Conservation (phyloP, 75 land plant species). For the Cryptomeria japonica region DNA sequence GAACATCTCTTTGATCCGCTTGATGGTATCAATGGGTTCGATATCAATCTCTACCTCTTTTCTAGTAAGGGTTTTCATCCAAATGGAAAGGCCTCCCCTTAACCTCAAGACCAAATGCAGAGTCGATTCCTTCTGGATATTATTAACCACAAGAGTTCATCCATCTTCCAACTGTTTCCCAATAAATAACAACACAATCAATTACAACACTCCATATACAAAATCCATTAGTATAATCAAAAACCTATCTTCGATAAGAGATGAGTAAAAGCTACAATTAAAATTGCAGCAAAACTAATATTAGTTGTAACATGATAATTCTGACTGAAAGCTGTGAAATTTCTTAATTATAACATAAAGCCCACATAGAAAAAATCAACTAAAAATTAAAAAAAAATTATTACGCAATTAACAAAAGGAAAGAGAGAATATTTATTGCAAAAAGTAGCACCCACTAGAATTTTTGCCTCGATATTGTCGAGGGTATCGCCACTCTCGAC, state of each 20-base stretch:
- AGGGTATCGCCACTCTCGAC: conserved; percentile 18
- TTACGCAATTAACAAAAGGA: too few relatives aligned
- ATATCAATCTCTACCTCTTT: conserved; percentile 96
- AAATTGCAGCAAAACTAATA: too few relatives aligned
- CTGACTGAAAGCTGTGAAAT: too few relatives aligned
- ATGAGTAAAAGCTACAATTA: too few relatives aligned
- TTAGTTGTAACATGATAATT: too few relatives aligned
- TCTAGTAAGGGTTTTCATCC: conserved; percentile 92
- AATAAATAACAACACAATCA: conserved; percentile 84
- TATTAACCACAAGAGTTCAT: conserved; percentile 83
- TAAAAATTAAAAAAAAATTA: too few relatives aligned
- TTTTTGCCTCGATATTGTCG: conserved; percentile 15
- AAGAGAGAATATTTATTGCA: too few relatives aligned
- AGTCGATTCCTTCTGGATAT: conserved; percentile 90
- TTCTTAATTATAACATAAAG: too few relatives aligned
- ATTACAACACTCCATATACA: conserved; percentile 11
- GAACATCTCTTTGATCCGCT: conserved; percentile 86
- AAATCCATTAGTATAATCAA: too few relatives aligned
- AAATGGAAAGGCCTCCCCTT: conserved; percentile 91
- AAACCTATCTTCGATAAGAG: too few relatives aligned
- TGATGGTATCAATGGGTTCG: conserved; percentile 88
- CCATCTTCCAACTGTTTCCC: conserved; percentile 96
- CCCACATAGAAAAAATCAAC: too few relatives aligned
- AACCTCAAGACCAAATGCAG: conserved; percentile 84
- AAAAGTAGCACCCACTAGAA: background rate